Evolutionary conservation across 305 asterid genomes (phyloP), one percentile per base, ranked within the genome.

Genomic region (Fraxinus sp.): DNA sequence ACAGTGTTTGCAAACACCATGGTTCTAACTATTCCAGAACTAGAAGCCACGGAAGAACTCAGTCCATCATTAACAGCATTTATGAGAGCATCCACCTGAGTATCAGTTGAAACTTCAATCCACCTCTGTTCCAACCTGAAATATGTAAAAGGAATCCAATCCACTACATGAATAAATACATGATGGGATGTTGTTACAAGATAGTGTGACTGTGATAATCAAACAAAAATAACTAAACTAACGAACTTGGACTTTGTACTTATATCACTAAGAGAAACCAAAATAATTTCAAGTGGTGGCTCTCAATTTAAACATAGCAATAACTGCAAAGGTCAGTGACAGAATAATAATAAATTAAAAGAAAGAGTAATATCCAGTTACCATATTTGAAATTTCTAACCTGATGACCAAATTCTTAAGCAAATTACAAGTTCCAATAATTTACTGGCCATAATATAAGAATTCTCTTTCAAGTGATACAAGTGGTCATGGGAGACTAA

Each of bases 1-100:
- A 96, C 98, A 55, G 99, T 94, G 91, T 96, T 96, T 73, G 97
- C 99, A 82, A 96, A 96, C 80, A 96, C 95, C 97, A 96, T 96
- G 28, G 97, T 96, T 74, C 97, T 89, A 74, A 80, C 62, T 76
- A 92, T 82, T 83, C 78, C 88, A 75, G 88, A 11, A 78, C 79
- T 79, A 39, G 92, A 86, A 83, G 79, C 84, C 5, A 46, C 75
- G n/a, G 77, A 77, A 52, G 85, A 68, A 44, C 85, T 82, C 76
- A 78, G 80, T 62, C 93, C 94, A 86, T 81, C 78, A 5, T 81
- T 93, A 13, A 96, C 90, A 37, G 98, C 93, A 85, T 86, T 82
- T 83, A 94, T 91, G 66, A 96, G 97, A 83, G 89, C 89, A 74
- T 90, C 97, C 80, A 91, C 97, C 79, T 96, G 98, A 10, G 95